Evolutionary conservation across 805 yeast species (phyloP), one percentile per base, ranked within the genome.

Genomic region (Candida nanaspora): DNA sequence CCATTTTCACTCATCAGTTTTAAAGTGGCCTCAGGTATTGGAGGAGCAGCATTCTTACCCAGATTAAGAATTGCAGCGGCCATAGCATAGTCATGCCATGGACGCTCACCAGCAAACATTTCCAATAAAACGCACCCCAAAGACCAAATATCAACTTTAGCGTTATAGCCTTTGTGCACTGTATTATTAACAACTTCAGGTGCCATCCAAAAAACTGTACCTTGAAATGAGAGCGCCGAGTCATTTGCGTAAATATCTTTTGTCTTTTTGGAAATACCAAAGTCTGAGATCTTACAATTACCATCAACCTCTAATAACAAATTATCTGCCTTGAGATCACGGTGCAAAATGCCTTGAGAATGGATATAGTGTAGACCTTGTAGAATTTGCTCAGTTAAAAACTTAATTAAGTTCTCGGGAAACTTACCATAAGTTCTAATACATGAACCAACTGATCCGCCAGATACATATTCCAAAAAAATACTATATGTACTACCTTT

Each of bases 191-290:
- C 88, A 48, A 94, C 96, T 57, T 93, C 99, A 0, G 99, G 99
- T 1, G 99, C 99, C 98, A 93, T 93, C 98, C 98, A 93, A 60
- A 89, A 93, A 1, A 94, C 87, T 0, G 98, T 89, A 20, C 99
- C 99, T 62, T 94, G 96, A 46, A 62, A 59, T 11, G 97, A 89
- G 95, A 89, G 86, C 41, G 87, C 96, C 4, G 96, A 87, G 52
- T 86, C 80, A 59, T 93, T 88, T 25, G 85, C 80, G 58, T 93
- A 91, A 20, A 91, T 86, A 56, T 93, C 89, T 35, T 80, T 74
- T 11, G 87, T 78, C 53, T 80, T 78, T 58, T 87, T 89, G 33
- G 97, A 88, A 39, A 93, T 93, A 35, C 98, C 98, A 65, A 93
- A 93, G 61, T 93, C 98, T 13, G 95, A 83, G 37, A 93, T 93